A percentile compares a stretch with the other conserved stretches of the same genome.
Evolutionary conservation across 495 filamentous ascomycete genomes (phyloP).

Genomic region (Talaromyces wortmannii): DNA sequence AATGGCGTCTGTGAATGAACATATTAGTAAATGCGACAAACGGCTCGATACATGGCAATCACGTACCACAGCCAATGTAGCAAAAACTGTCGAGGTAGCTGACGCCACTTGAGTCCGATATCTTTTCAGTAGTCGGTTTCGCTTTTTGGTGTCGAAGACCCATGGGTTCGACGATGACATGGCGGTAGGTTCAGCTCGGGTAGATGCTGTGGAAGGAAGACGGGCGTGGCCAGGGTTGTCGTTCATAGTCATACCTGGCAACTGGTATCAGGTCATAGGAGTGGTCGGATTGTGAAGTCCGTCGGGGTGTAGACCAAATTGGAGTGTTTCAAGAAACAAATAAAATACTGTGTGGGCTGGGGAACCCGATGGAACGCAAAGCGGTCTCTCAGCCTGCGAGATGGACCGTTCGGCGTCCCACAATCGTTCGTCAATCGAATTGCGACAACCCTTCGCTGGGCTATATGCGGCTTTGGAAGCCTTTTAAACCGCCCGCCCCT

Average conservation of each 20-base stretch:
- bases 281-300: neutral
- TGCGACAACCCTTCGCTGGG: neutral
- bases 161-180: conserved; percentile 29
- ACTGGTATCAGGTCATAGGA: conserved; percentile 23
- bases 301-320: no score
- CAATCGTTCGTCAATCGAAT: conserved; percentile 34
- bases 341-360: conserved; percentile 23
- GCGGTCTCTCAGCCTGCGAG: conserved; percentile 42
- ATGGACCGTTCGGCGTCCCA: conserved; percentile 45
- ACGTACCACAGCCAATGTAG: conserved; percentile 40
- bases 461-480: neutral
- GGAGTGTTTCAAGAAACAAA: no score
- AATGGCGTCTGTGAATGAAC: conserved; percentile 29
- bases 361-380: conserved; percentile 49
- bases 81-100: conserved; percentile 33
- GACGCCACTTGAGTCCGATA: conserved; percentile 43
- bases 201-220: conserved; percentile 16
- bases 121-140: conserved; percentile 34
- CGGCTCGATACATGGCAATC: neutral
- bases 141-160: conserved; percentile 32
- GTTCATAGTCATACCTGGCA: conserved; percentile 34
- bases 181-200: conserved; percentile 19
- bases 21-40: neutral
- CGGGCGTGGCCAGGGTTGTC: conserved; percentile 38
- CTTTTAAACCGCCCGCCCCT: neutral